Evolutionary conservation across 768 basidiomycete genomes (phyloP), one percentile per base, ranked within the genome.

Genomic region (Boletus speciosus): DNA sequence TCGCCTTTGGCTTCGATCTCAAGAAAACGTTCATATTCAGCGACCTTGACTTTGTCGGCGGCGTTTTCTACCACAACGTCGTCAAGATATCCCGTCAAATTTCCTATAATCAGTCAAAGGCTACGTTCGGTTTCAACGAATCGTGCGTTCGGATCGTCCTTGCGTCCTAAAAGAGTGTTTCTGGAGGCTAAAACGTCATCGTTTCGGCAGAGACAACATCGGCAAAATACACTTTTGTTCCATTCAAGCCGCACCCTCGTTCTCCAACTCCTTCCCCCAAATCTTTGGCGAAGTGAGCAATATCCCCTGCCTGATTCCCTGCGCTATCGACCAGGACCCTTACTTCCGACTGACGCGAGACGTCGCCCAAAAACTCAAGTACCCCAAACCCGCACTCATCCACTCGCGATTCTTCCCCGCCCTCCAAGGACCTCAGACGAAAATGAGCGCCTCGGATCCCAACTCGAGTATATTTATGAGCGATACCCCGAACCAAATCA

Each of bases 401-500:
- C 94, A 98, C 72, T 82, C 95, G 44, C 96, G 96, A 66, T 99
- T 99, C 80, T 96, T 99, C 76, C 97, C 97, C 11, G 95, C 97
- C 5, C 80, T 99, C 10, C 96, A 98, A 72, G 97, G 97, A 40
- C 90, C 97, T 3, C 93, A 97, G 71, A 96, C 93, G 35, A 99
- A 99, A 76, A 99, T 99, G 97, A 97, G 94, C 70, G 97, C 97
- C 5, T 94, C 91, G 47, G 88, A 96, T 71, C 77, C 84, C 21
- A 96, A 94, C 73, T 90, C 88, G 59, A 90, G 90, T 59, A 95
- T 99, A 61, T 98, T 81, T 77, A 98, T 99, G 96, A 92, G 80
- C 32, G 97, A 99, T 69, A 91, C 89, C 55, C 78, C 85, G 4
- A 84, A 83, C 52, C 91, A 95, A 72, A 98, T 99, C 74, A 96